Evolutionary conservation across 176 grass and related monocot genomes (phyloP).

Genomic region (Juncus inflexus): DNA sequence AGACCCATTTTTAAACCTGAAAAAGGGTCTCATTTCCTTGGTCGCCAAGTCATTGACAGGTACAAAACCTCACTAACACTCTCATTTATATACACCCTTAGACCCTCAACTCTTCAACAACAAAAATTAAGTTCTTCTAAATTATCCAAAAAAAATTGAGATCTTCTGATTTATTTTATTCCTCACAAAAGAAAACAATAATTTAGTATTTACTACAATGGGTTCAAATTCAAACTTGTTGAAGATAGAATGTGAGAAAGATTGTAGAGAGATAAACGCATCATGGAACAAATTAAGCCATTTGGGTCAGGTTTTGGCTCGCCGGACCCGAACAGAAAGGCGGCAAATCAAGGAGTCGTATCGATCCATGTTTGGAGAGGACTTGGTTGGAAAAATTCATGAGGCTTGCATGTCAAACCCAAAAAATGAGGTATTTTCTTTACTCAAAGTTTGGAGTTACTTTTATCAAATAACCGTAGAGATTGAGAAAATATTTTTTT

Average conservation of each 20-base stretch:
- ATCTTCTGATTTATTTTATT: no score
- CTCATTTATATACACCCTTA: slow-evolving; percentile 4
- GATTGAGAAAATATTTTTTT: background rate
- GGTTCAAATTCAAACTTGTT: no score
- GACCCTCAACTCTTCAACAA: slow-evolving; percentile 5
- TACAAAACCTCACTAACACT: slow-evolving; percentile 3
- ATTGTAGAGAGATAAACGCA: slow-evolving; percentile 62
- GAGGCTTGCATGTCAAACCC: slow-evolving; percentile 24
- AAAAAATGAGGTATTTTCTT: slow-evolving; percentile 45
- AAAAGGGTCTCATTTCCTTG: slow-evolving; percentile 15
- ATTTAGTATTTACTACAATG: no score
- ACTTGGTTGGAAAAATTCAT: slow-evolving; percentile 43
- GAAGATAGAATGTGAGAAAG: slow-evolving; percentile 26
- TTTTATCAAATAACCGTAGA: background rate
- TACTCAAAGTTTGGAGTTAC: background rate
- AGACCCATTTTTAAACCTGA: slow-evolving; percentile 15
- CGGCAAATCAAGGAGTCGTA: slow-evolving; percentile 60
- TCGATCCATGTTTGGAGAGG: slow-evolving; percentile 49
- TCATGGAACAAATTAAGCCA: slow-evolving; percentile 40
- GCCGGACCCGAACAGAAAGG: slow-evolving; percentile 42
- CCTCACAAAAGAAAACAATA: no score
- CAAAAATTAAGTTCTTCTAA: background rate
- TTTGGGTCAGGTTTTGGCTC: slow-evolving; percentile 48
- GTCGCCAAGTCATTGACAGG: slow-evolving; percentile 23
- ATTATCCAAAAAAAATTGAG: no score